A percentile compares a stretch with the other conserved stretches of the same genome.
Evolutionary conservation across 1,139 yeast genomes (phyloP).

Genomic region (Casaregolazyma suthepensis): DNA sequence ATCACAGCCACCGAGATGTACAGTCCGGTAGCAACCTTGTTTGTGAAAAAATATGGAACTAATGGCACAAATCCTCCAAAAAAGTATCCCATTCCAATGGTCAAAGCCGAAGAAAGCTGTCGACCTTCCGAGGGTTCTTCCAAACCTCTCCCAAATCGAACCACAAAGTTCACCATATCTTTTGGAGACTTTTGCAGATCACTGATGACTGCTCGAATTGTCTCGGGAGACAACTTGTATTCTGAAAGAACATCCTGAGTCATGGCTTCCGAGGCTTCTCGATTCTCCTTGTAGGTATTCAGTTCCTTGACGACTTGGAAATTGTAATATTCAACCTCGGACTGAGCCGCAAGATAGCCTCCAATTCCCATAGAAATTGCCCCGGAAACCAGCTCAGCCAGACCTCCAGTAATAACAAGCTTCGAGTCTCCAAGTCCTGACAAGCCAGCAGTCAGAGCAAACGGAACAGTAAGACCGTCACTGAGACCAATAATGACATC

Average conservation of each 20-base stretch:
- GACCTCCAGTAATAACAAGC: constrained; percentile 77
- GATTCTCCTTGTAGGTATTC: constrained; percentile 48
- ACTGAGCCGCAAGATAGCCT: constrained; percentile 75
- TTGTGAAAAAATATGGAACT: constrained; percentile 71
- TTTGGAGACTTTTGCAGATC: constrained; percentile 60
- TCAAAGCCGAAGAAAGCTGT: constrained; percentile 67
- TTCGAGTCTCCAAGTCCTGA: constrained; percentile 66
- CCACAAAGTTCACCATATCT: constrained; percentile 62
- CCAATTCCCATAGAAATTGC: constrained; percentile 85
- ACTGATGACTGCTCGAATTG: constrained; percentile 52
- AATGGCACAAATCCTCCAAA: constrained; percentile 79
- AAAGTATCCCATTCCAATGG: constrained; percentile 70
- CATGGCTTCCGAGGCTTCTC: constrained; percentile 47
- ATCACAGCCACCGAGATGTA: constrained; percentile 70
- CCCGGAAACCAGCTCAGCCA: constrained; percentile 80
- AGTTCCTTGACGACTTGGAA: constrained; percentile 59
- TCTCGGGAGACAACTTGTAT: constrained; percentile 59
- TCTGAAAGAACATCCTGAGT: constrained; percentile 64
- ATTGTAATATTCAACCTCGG: constrained; percentile 50
- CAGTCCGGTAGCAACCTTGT: constrained; percentile 69
- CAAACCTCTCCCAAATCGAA: constrained; percentile 66
- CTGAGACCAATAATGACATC: constrained; percentile 74
- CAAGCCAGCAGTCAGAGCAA: constrained; percentile 78
- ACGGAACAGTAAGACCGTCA: constrained; percentile 79
- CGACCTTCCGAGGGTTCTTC: constrained; percentile 80